Evolutionary conservation across 2,329 filamentous ascomycete species (phyloP), one percentile per base, ranked within the genome.

Genomic region (Myrmaecium sp.): DNA sequence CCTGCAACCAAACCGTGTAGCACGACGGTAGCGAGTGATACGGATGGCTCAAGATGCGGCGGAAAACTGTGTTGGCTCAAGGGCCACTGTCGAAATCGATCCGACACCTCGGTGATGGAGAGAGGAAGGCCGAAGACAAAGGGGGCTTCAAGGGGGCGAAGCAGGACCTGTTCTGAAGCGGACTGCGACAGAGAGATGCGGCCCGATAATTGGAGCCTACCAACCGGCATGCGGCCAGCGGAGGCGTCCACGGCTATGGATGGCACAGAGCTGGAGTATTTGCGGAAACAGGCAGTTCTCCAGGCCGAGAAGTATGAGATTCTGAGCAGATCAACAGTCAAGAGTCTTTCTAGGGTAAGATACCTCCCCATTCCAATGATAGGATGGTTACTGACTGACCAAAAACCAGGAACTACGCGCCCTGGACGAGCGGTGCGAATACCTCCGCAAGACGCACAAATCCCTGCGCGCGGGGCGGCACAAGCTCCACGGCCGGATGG

Each of bases 351-450:
- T 10, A 67, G 66, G 49, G 68, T 70, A 52, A 40, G 56, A 25
- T 22, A 17, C 17, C 14, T 27, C 22, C 18, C 16, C 6, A 26
- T 14, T 8, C 6, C 4, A 15, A 8, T 23, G 11, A 23, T 25
- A 38, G 31, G 25, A 40, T 44, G 21, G 36, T 40, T 15, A 36
- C 37, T 28, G 28, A 23, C 40, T 51, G 22, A 51, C 31, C 21
- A 6, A 13, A 18, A 14, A 6, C 21, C 27, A 75, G 67, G 79
- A 84, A 54, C 70, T 83, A 28, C 69, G 73, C 26, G 69, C 66
- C 31, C 60, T 84, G n/a, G 78, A 84, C 40, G 74, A 81, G 43
- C 69, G 77, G 30, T 78, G 74, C 29, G 75, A 82, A 37, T 83
- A 83, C 42, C 68, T 84, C 25, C 71, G 77, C 24, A 74, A 69